phyloP scores from a whole-genome alignment of 2,329 filamentous ascomycete genomes.

The Alternaria longipes region DNA sequence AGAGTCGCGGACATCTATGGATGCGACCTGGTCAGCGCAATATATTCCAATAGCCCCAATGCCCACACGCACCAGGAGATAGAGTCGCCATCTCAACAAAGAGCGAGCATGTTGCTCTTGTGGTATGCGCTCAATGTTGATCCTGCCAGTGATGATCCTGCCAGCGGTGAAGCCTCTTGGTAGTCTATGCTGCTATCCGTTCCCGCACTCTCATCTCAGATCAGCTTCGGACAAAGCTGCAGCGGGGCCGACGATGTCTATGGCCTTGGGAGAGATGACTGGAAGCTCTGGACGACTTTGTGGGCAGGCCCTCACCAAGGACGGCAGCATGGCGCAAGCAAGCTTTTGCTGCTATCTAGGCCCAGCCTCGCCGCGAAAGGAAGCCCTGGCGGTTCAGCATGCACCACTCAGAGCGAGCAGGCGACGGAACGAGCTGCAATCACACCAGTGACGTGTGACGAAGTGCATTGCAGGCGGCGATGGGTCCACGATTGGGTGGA shows the following conservation, averaged over 20 bases:
- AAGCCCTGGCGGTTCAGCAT: constrained; percentile 24
- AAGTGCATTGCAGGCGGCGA: constrained; percentile 21
- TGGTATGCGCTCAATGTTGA: constrained; percentile 13
- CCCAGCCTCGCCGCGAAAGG: constrained; percentile 19
- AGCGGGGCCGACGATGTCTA: constrained; percentile 1
- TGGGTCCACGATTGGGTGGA: constrained; percentile 9
- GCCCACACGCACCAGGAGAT: constrained; percentile 34
- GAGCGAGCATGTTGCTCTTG: constrained; percentile 18
- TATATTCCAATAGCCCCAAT: constrained; percentile 15
- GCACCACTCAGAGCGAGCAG: constrained; percentile 24
- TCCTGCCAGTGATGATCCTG: constrained; percentile 1
- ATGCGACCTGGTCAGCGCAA: constrained; percentile 34
- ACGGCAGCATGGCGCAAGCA: constrained; percentile 11
- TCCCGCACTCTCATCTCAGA: constrained; percentile 13
- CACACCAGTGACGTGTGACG: constrained; percentile 25
- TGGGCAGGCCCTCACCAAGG: constrained; percentile 8
- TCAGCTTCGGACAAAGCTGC: constrained; percentile 4
- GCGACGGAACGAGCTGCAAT: constrained; percentile 13
- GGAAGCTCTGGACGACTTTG: background rate
- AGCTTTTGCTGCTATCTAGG: constrained; percentile 10
- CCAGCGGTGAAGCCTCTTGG: constrained; percentile 14
- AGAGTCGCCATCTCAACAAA: constrained; percentile 36
- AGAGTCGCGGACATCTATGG: constrained; percentile 48
- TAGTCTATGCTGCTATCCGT: constrained; percentile 11
- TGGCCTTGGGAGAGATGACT: background rate